Conservation (phyloP, 768 basidiomycete genomes). For the Lactifluus rugatus region DNA sequence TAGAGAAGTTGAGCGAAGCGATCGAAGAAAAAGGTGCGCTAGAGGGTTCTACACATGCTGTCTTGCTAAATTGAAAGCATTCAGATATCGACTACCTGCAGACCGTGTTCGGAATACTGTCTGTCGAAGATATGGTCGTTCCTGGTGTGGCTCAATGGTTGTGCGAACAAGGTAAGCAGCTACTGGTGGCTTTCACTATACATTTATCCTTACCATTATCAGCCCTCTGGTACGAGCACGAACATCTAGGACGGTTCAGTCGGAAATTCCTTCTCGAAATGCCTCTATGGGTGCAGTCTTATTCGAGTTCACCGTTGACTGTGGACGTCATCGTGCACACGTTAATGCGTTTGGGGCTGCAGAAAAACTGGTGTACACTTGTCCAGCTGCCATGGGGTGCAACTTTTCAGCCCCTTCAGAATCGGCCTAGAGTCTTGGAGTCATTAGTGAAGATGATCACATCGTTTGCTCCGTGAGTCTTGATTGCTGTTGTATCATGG, state of each 20-base stretch:
- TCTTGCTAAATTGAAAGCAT: background rate
- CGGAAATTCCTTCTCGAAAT: constrained; percentile 12
- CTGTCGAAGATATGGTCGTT: constrained; percentile 26
- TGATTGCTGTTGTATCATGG: background rate
- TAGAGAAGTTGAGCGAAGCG: constrained; percentile 9
- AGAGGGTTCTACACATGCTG: background rate
- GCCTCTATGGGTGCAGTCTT: constrained; percentile 12
- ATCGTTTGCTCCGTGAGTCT: constrained; percentile 6
- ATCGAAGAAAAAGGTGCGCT: background rate
- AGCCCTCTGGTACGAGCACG: constrained; percentile 3
- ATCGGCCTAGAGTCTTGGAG: constrained; percentile 2
- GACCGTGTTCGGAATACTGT: constrained; percentile 35
- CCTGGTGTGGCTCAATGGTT: constrained; percentile 31
- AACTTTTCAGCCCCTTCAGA: background rate
- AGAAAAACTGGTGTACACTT: background rate
- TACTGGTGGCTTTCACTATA: background rate
- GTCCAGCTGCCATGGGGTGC: background rate
- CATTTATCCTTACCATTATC: constrained; percentile 8
- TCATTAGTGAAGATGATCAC: constrained; percentile 9
- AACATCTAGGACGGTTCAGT: background rate
- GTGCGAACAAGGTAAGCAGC: constrained; percentile 32
- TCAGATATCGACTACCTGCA: constrained; percentile 34
- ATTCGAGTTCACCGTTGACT: constrained; percentile 7
- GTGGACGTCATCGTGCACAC: constrained; percentile 6
- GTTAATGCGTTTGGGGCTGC: constrained; percentile 11